Conservation (phyloP, 139 green algal species). For the Yamagishiella unicocca region DNA sequence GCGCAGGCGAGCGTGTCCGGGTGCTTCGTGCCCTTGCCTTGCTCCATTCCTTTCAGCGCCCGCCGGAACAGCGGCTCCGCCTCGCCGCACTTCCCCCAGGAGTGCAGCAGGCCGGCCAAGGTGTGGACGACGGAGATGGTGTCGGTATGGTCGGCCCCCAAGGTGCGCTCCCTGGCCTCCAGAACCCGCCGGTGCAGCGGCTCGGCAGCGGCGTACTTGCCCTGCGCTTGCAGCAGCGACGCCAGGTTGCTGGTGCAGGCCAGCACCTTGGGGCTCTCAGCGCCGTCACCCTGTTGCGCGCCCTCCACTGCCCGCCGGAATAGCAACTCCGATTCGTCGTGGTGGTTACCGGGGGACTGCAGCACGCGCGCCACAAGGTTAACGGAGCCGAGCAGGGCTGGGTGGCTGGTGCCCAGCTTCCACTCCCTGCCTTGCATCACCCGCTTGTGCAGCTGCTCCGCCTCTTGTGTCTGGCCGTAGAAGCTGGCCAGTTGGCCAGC, state of each 20-base stretch:
- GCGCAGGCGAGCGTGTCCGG: neutral
- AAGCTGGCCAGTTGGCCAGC: neutral
- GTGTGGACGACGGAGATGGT: neutral
- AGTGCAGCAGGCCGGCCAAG: neutral
- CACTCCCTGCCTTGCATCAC: neutral
- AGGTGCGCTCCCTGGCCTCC: neutral
- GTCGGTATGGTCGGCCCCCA: neutral
- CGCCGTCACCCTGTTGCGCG: neutral
- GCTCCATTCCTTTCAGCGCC: neutral
- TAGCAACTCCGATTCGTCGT: neutral
- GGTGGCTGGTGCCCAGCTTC: neutral
- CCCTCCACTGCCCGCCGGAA: neutral
- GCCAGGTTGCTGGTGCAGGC: neutral
- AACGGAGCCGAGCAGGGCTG: neutral
- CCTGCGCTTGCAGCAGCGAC: neutral
- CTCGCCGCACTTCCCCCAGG: neutral
- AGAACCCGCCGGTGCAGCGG: neutral
- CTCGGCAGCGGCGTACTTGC: neutral
- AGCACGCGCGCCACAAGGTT: neutral
- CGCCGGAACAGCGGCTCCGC: constrained; percentile 18
- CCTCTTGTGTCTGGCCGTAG: neutral
- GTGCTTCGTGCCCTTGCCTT: neutral
- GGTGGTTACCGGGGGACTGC: too few species aligned
- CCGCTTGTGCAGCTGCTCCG: neutral
- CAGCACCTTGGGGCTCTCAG: neutral